phyloP scores from a whole-genome alignment of 331 rosid genomes.

The Phaseolus coccineus region DNA sequence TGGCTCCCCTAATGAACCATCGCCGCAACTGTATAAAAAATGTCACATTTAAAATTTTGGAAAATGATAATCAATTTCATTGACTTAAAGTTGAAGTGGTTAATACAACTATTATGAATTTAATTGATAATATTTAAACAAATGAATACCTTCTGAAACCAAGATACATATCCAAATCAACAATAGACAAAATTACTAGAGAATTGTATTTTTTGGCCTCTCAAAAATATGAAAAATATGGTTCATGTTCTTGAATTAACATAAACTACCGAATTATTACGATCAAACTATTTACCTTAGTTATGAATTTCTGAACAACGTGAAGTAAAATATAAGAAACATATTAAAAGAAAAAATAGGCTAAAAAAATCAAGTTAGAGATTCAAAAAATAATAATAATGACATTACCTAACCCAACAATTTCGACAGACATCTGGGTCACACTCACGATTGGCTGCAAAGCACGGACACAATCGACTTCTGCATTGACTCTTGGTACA shows the following conservation, averaged over 20 bases:
- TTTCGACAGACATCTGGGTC: constrained; percentile 95
- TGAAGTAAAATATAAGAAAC: neutral
- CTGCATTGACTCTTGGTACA: constrained; percentile 86
- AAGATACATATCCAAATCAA: neutral
- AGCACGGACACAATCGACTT: constrained; percentile 93
- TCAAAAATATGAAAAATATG: neutral
- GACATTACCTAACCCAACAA: constrained; percentile 89
- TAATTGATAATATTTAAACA: neutral
- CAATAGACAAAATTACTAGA: neutral
- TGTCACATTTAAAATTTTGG: neutral
- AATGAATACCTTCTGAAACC: neutral
- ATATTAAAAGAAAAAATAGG: neutral
- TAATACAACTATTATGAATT: neutral
- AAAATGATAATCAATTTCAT: neutral
- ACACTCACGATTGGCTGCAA: constrained; percentile 89
- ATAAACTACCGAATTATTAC: neutral
- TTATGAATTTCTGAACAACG: neutral
- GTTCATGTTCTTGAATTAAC: neutral
- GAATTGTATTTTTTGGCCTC: neutral
- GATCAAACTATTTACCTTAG: neutral
- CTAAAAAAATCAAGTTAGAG: constrained; percentile 15
- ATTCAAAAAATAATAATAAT: neutral
- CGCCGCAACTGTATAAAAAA: constrained; percentile 74
- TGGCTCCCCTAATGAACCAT: constrained; percentile 75
- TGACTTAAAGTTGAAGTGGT: neutral